A percentile compares a stretch with the other conserved stretches of the same genome.
These are phyloP conservation scores for Coemansia sp. DNA, from an alignment of 192 early-diverging fungal genomes.

Conservation along the genomic window DNA sequence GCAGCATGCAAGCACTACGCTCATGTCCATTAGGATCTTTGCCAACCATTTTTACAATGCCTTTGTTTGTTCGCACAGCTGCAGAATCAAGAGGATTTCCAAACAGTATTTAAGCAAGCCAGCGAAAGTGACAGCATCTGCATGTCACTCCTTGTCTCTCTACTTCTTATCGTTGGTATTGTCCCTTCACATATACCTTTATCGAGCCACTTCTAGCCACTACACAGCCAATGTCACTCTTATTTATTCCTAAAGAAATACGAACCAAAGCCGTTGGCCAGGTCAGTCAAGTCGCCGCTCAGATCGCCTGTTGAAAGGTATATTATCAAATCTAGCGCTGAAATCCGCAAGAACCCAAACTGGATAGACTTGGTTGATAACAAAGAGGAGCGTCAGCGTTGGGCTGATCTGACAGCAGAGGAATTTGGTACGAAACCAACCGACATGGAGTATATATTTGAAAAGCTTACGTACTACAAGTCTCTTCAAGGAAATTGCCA, in stretches of 20 bases:
- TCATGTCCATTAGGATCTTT: too few relatives aligned
- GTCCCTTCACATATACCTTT: too few relatives aligned
- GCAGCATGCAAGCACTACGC: too few relatives aligned
- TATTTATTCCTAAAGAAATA: background rate
- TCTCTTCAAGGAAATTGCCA: background rate
- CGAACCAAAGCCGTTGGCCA: background rate
- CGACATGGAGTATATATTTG: background rate
- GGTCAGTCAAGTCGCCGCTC: background rate
- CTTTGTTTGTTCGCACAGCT: too few relatives aligned
- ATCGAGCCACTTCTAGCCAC: too few relatives aligned
- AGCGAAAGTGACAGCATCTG: too few relatives aligned
- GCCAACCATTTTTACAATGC: too few relatives aligned
- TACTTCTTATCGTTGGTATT: too few relatives aligned
- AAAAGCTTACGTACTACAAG: constrained; percentile 1
- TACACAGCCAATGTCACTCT: background rate
- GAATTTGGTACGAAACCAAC: background rate
- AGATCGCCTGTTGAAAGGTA: background rate
- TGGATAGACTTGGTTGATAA: background rate
- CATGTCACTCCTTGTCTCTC: too few relatives aligned
- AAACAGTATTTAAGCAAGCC: too few relatives aligned
- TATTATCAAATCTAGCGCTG: background rate
- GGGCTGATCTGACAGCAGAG: background rate
- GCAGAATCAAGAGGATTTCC: too few relatives aligned
- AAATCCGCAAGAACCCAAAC: background rate
- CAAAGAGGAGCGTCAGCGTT: background rate